Evolutionary conservation across 768 basidiomycete species (phyloP).

Genomic region (Rhizopogon salebrosus): DNA sequence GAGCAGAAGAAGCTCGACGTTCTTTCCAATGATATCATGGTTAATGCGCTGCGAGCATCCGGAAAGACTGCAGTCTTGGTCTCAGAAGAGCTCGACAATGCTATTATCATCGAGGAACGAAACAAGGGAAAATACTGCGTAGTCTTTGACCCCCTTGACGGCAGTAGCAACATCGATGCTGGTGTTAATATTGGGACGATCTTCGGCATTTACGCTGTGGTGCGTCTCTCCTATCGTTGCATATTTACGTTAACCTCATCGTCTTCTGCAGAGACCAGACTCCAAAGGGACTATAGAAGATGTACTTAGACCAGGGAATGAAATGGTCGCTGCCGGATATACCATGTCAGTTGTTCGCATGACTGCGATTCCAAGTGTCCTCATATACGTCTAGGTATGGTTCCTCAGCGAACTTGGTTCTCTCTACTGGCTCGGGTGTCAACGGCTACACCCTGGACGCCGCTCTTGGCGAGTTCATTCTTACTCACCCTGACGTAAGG

Average conservation of each 20-base stretch:
- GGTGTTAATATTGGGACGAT: constrained; percentile 98
- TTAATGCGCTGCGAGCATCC: constrained; percentile 93
- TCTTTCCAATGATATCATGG: constrained; percentile 99
- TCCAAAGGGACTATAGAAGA: constrained; percentile 80
- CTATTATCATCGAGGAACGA: constrained; percentile 80
- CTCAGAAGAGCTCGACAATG: constrained; percentile 91
- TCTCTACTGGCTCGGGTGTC: constrained; percentile 92
- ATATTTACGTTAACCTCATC: background rate
- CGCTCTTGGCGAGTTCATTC: constrained; percentile 94
- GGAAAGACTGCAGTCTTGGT: constrained; percentile 96
- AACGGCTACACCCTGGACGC: constrained; percentile 98
- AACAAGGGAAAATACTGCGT: constrained; percentile 91
- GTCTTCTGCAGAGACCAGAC: constrained; percentile 52
- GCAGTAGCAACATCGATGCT: constrained; percentile 95
- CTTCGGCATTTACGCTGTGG: constrained; percentile 93
- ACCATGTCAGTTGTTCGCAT: constrained; percentile 66
- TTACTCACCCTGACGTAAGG: constrained; percentile 91
- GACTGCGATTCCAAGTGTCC: background rate
- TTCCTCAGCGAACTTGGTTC: constrained; percentile 93
- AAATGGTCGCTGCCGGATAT: constrained; percentile 98
- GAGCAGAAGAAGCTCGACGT: constrained; percentile 99
- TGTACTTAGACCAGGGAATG: constrained; percentile 87
- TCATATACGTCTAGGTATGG: constrained; percentile 55
- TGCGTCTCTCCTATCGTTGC: constrained; percentile 36
- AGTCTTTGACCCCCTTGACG: constrained; percentile 97